Base-by-base conservation (phyloP, 2,329 filamentous ascomycete genomes). In the Diplodia sapinea region DNA sequence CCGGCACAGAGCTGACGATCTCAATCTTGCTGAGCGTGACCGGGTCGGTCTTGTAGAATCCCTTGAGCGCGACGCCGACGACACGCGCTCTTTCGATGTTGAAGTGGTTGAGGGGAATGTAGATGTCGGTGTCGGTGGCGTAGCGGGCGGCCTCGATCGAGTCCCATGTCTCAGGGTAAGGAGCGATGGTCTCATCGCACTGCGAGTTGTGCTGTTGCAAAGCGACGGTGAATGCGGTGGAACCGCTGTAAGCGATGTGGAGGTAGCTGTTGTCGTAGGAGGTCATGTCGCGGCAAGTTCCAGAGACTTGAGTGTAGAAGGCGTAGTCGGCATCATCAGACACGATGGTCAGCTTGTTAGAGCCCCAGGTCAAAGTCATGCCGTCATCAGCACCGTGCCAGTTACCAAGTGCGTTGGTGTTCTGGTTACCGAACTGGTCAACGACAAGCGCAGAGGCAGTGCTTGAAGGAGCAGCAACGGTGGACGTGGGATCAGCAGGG, bases 121-220 rank as follows among this genome's bases (percentile, higher is more conserved):
- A 91, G 69, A 91, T 87, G 73, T 89, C 84, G 0, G 78, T 81
- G 23, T 76, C 77, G 3, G 65, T 43, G 0, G 82, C 77, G 74
- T 91, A 91, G 54, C 88, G 84, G 4, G 82, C 79, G 1, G 88
- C 88, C 75, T 91, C 88, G 20, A 90, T 80, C 0, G 87, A 88
- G 74, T 91, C 89, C 82, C 88, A 89, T 0, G 88, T 90, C 74
- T 87, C 87, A 0, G 89, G 89, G 72, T 84, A 90, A 0, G 89
- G 89, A 20, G 82, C 82, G 31, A 86, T 80, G 20, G 75, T 73
- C 5, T 83, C 78, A 73, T 87, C 82, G 74, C 89, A 91, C 20
- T 82, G 77, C 23, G 80, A 78, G 72, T 91, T 91, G 78, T 90
- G 86, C 77, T 91, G 88, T 72, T 89, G 88, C 62, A 91, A 76